Conservation (phyloP, 306 rosid species). For the Cicer chorassanicum region DNA sequence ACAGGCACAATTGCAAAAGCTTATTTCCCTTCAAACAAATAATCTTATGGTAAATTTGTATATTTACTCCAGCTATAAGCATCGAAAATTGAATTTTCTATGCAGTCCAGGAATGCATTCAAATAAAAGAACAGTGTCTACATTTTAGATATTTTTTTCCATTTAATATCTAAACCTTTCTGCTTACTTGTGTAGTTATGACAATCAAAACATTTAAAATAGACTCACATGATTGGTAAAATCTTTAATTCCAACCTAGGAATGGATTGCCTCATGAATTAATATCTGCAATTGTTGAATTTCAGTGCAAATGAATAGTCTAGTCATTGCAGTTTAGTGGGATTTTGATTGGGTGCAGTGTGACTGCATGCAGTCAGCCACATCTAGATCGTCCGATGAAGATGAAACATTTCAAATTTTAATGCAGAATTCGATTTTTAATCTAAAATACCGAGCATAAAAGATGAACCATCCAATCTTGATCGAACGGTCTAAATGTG, state of each 20-base stretch:
- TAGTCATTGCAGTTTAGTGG: not conserved
- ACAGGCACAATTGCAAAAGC: not conserved
- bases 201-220: conserved; percentile 11
- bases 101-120: not conserved
- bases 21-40: conserved; percentile 1
- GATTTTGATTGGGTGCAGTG: no score
- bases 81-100: conserved; percentile 13
- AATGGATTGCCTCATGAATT: conserved; percentile 22
- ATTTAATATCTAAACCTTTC: conserved; percentile 17
- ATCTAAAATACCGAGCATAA: no score
- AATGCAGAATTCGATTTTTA: no score
- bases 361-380: no score
- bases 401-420: no score
- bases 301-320: conserved; percentile 16
- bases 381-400: no score
- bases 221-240: not conserved
- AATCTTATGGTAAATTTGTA: not conserved
- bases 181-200: not conserved
- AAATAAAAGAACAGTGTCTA: conserved; percentile 3
- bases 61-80: conserved; percentile 17
- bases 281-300: conserved; percentile 32
- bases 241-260: conserved; percentile 7
- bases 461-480: no score
- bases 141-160: not conserved
- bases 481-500: no score